These are phyloP conservation scores for Podaxis sp. DNA, from an alignment of 768 basidiomycete genomes.

Conservation along the genomic window DNA sequence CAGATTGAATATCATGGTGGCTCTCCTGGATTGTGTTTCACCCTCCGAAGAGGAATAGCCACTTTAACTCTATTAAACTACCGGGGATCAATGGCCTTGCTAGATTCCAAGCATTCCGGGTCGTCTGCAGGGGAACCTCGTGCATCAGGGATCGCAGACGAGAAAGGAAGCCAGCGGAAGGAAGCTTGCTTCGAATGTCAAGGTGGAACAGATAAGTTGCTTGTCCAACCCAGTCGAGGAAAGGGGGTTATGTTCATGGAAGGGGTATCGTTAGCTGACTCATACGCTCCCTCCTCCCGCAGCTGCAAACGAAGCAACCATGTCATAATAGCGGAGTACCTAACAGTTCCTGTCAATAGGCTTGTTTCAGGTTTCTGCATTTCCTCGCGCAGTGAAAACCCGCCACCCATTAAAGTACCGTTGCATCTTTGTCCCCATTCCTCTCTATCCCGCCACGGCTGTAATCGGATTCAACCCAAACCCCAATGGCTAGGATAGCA, in stretches of 20 bases:
- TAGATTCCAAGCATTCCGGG: not conserved
- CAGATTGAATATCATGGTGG: not conserved
- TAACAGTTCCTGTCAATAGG: not conserved
- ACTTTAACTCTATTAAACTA: not conserved
- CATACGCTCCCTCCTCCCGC: too few species aligned
- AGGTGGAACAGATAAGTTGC: not conserved
- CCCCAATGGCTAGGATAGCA: not conserved
- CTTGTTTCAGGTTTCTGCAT: not conserved
- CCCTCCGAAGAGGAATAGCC: not conserved
- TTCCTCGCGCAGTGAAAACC: too few species aligned
- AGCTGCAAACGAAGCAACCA: too few species aligned
- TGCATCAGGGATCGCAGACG: not conserved
- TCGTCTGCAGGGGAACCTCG: not conserved
- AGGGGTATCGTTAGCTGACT: too few species aligned
- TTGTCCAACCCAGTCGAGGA: too few species aligned
- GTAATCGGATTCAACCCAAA: not conserved
- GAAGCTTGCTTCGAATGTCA: not conserved
- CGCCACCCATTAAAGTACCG: too few species aligned
- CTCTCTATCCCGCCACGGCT: not conserved
- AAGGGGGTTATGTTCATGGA: too few species aligned
- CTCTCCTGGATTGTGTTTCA: not conserved
- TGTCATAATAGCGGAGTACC: not conserved
- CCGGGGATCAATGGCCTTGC: not conserved
- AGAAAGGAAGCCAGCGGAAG: not conserved
- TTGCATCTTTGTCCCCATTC: not conserved